A percentile compares a stretch with the other conserved stretches of the same genome.
Conservation (phyloP, 2,329 filamentous ascomycete genomes). For the Juglanconis oblonga region DNA sequence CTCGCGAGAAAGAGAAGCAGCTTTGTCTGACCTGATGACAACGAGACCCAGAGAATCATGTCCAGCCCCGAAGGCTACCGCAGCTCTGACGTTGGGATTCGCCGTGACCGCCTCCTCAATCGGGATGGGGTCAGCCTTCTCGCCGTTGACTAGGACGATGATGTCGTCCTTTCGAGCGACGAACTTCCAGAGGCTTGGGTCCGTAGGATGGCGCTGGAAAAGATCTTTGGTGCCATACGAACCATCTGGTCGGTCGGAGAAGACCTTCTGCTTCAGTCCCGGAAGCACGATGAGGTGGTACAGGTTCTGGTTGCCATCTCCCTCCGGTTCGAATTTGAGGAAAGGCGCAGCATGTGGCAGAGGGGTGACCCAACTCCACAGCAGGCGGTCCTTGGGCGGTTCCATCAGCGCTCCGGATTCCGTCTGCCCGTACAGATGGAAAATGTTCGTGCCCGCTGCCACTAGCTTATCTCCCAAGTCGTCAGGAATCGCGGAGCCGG, state of each 20-base stretch:
- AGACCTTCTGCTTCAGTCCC: not conserved
- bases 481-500: conserved; percentile 4
- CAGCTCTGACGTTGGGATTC: not conserved
- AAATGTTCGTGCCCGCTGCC: not conserved
- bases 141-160: conserved; percentile 35
- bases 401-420: conserved; percentile 8
- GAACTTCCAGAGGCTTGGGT: conserved; percentile 36
- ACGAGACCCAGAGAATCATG: conserved; percentile 5
- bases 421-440: conserved; percentile 7
- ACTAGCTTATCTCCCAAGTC: conserved; percentile 2
- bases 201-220: conserved; percentile 29
- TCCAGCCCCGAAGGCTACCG: conserved; percentile 2
- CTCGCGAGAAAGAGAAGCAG: not conserved
- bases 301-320: not conserved
- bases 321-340: conserved; percentile 3
- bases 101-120: conserved; percentile 3
- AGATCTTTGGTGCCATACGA: conserved; percentile 5
- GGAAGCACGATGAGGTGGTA: conserved; percentile 4
- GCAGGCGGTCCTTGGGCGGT: not conserved
- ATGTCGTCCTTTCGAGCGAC: conserved; percentile 35
- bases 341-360: not conserved
- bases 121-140: conserved; percentile 26
- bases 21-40: not conserved
- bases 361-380: not conserved
- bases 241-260: conserved; percentile 4